These are phyloP conservation scores for Mycotypha africana DNA, from an alignment of 371 early-diverging fungal species.

Conservation along the genomic window DNA sequence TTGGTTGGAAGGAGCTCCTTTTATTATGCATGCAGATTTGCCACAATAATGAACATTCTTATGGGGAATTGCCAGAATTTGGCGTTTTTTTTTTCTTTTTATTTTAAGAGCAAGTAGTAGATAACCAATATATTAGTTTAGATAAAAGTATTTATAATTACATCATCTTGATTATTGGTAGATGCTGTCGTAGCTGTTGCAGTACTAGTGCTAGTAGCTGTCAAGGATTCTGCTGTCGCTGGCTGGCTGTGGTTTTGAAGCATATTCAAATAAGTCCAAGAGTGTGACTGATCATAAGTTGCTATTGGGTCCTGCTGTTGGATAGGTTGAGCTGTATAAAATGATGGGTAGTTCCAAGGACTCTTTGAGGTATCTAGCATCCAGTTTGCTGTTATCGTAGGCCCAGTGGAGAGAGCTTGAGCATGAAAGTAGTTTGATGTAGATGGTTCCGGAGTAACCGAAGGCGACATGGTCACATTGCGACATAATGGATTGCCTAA, in stretches of 20 bases:
- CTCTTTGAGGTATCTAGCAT: slow-evolving; percentile 4
- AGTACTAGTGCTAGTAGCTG: too few species aligned
- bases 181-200: slow-evolving; percentile 1
- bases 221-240: too few species aligned
- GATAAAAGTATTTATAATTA: not conserved
- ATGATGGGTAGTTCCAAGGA: slow-evolving; percentile 1
- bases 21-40: too few species aligned
- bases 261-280: slow-evolving; percentile 13
- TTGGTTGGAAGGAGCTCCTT: too few species aligned
- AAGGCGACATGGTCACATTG: slow-evolving; percentile 33
- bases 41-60: too few species aligned
- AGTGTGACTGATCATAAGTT: slow-evolving; percentile 1
- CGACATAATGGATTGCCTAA: slow-evolving; percentile 8
- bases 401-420: too few species aligned
- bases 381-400: not conserved
- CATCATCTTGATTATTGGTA: not conserved
- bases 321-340: not conserved
- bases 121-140: too few species aligned
- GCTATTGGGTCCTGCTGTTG: too few species aligned
- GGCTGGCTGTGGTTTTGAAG: slow-evolving; percentile 1
- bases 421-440: not conserved
- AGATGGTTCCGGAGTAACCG: slow-evolving; percentile 37
- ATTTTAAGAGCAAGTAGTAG: too few species aligned
- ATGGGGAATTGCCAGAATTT: too few species aligned
- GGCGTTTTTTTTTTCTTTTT: too few species aligned